A percentile compares a stretch with the other conserved stretches of the same genome.
Conservation (phyloP, 2,329 filamentous ascomycete genomes). For the Cordyceps fumosorosea region DNA sequence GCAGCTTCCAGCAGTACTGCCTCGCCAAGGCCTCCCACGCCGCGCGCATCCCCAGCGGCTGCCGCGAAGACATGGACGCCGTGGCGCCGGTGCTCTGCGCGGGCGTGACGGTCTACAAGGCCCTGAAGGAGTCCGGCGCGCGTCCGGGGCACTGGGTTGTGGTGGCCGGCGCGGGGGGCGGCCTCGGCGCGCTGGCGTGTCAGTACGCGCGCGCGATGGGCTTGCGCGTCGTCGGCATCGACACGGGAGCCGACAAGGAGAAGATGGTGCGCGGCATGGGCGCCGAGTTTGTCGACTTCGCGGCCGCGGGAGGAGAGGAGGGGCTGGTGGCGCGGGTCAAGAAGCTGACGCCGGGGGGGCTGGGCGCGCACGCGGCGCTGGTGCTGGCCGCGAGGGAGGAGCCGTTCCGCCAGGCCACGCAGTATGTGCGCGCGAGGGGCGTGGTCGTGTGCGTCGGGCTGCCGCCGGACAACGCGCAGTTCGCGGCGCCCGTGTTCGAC, state of each 20-base stretch:
- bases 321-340: conserved; percentile 82
- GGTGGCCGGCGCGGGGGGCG: conserved; percentile 69
- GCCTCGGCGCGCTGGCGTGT: conserved; percentile 61
- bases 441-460: conserved; percentile 84
- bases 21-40: conserved; percentile 83
- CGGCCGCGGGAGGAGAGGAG: conserved; percentile 43
- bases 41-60: conserved; percentile 71
- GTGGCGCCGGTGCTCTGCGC: conserved; percentile 78
- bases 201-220: conserved; percentile 94
- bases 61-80: conserved; percentile 60
- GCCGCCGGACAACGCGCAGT: conserved; percentile 72
- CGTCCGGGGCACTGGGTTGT: conserved; percentile 63
- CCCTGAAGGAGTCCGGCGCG: conserved; percentile 60
- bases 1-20: conserved; percentile 87
- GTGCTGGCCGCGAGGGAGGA: conserved; percentile 81
- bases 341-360: conserved; percentile 65
- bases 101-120: conserved; percentile 83
- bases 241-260: conserved; percentile 75
- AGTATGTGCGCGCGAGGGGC: conserved; percentile 78
- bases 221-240: conserved; percentile 71
- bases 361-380: conserved; percentile 81
- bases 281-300: conserved; percentile 76
- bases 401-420: conserved; percentile 91
- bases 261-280: conserved; percentile 65
- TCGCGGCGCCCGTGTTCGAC: conserved; percentile 82